A percentile compares a stretch with the other conserved stretches of the same genome.
These are phyloP conservation scores for Neurospora sp. DNA, from an alignment of 495 filamentous ascomycete genomes.

Conservation along the genomic window DNA sequence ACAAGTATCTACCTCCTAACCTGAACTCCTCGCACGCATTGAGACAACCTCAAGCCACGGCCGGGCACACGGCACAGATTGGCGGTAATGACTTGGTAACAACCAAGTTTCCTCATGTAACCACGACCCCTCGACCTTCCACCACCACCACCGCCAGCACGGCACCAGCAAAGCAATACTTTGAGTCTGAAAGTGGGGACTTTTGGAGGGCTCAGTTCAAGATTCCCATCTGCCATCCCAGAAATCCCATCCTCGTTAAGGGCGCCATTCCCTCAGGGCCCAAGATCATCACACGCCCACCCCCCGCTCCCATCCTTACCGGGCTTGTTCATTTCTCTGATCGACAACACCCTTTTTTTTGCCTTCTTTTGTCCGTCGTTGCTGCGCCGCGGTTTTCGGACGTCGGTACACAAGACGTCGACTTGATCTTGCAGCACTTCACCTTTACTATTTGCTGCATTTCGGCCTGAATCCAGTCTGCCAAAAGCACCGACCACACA, in stretches of 20 bases:
- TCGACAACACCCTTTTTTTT: not conserved
- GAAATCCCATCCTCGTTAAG: constrained; percentile 24
- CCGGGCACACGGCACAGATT: not conserved
- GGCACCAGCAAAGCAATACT: not conserved
- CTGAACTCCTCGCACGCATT: not conserved
- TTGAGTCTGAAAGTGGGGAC: constrained; percentile 1
- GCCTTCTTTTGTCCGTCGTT: not conserved
- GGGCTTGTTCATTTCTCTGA: not conserved
- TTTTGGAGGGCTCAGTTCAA: not conserved
- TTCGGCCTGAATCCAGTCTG: not conserved
- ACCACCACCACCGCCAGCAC: not conserved
- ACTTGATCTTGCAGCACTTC: not conserved
- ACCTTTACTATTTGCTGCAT: not conserved
- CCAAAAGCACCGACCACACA: not conserved
- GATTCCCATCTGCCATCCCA: constrained; percentile 6
- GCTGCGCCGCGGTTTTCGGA: not conserved
- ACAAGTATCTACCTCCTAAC: not conserved
- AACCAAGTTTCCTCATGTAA: not conserved
- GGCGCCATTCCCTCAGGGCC: not conserved
- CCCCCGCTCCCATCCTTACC: constrained; percentile 1
- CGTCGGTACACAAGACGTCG: not conserved
- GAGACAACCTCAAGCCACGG: not conserved
- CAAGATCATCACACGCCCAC: not conserved
- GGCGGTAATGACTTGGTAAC: not conserved
- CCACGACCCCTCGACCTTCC: not conserved